Base-by-base conservation (phyloP, 164 flowering plant genomes). In the Berberis thunbergii region DNA sequence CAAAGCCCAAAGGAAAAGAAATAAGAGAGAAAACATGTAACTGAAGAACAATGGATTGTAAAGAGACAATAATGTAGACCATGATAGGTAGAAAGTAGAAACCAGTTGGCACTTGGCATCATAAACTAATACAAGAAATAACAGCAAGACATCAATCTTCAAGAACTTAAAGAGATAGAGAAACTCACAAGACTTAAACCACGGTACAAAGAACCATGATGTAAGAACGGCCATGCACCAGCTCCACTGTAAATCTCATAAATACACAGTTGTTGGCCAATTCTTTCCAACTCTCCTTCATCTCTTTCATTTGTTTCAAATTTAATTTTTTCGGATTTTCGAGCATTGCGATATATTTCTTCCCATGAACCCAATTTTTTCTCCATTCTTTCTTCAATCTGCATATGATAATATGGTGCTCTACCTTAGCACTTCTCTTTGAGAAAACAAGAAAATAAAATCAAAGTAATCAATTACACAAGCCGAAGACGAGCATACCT, bases 211-310 rank as follows among this genome's bases (percentile, higher is more conserved):
- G 99, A 86, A 66, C 97, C 97, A 78, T 84, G 97, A 72, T 88
- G 97, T 68, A 95, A 74, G 69, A 89, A 89, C 10, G 94, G 85
- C 97, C 96, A 95, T 26, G 96, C 79, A 58, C 97, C 97, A 67
- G 82, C 73, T 67, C 99, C 97, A 74, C 59, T 63, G 65, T 95
- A 95, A 26, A 88, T 79, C 73, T 95, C 97, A 81, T 91, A 95
- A 65, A 95, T 91, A 75, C 97, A 87, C 49, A 95, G 61, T 49
- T 85, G 80, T 70, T 88, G 97, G 42, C 99, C 99, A 42, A 83
- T 86, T 74, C 99, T 87, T 78, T 95, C 97, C 41, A 95, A 85
- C 81, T 95, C 99, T 63, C 97, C 97, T 74, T 95, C 99, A 75
- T 95, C 99, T 72, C 96, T 84, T 81, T 91, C 97, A 75, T 91